Base-by-base conservation (phyloP, 2,329 filamentous ascomycete species). In the Penicillium hesseltinei region DNA sequence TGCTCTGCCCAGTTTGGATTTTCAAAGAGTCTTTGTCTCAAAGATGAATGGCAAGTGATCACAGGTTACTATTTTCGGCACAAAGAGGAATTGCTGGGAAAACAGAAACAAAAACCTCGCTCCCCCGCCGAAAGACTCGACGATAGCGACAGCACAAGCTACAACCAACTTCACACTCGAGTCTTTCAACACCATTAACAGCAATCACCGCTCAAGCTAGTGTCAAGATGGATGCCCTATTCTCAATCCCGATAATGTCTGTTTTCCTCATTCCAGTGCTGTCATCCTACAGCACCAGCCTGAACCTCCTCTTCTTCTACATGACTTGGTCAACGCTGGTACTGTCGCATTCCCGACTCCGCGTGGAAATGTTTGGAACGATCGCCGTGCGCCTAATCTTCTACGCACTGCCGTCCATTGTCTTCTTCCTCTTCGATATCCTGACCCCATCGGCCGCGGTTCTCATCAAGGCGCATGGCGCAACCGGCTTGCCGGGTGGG, bases 281-380 rank as follows among this genome's bases (percentile, higher is more conserved):
- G 57, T 82, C 84, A 7, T 88, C 89, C 7, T 92, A 88, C 78
- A 88, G 80, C 42, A 93, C 91, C 1, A 92, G 88, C 1, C 80
- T 96, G 62, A 96, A 94, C 73, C 77, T 96, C 25, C 78, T 95
- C 61, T 92, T 96, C 79, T 94, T 96, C 75, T 93, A 92, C 73
- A 84, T 96, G 78, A 93, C 90, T 65, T 96, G 92, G 92, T 86
- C 86, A 6, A 93, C 90, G 0, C 82, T 97, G 33, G 85, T 95
- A 39, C 79, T 93, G 3, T 89, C 88, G 7, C 89, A 95, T 67
- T 81, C 88, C 1, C 86, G 90, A 0, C 78, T 94, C 17, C 83
- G 85, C 57, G 84, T 96, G 56, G 91, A 96, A 72, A 72, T 94
- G 1, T 78, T 89, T 51, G 90, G 87, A 54, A 87, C 88, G 0